Conservation (phyloP, 495 filamentous ascomycete species). For the Daldinia vernicosa region DNA sequence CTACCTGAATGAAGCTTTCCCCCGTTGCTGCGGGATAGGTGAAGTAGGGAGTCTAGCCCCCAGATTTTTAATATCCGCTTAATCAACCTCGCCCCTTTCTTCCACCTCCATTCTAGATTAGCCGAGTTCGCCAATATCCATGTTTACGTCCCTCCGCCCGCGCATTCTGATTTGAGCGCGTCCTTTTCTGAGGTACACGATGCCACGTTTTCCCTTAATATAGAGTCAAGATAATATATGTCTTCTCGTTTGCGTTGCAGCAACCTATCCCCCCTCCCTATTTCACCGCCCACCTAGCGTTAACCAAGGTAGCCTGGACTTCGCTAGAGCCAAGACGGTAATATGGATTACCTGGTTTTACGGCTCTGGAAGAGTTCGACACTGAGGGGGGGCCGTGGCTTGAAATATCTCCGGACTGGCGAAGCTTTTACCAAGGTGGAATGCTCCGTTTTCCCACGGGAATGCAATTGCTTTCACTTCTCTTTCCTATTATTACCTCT, state of each 20-base stretch:
- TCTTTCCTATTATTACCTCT: conserved; percentile 4
- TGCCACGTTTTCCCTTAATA: conserved; percentile 35
- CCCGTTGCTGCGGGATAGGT: conserved; percentile 3
- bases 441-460: conserved; percentile 5
- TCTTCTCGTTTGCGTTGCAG: conserved; percentile 16
- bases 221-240: conserved; percentile 34
- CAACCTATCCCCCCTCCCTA: conserved; percentile 6
- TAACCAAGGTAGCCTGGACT: conserved; percentile 31
- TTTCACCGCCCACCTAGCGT: conserved; percentile 11
- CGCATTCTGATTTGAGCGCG: conserved; percentile 22
- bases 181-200: background rate
- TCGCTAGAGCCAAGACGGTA: conserved; percentile 25
- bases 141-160: conserved; percentile 6
- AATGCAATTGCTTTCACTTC: conserved; percentile 10
- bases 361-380: conserved; percentile 13
- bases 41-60: conserved; percentile 29
- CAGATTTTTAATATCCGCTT: conserved; percentile 42
- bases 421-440: conserved; percentile 10
- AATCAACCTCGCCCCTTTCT: conserved; percentile 36
- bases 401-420: conserved; percentile 14
- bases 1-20: conserved; percentile 19
- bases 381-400: conserved; percentile 24
- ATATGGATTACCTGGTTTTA: conserved; percentile 29
- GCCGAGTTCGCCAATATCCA: conserved; percentile 30
- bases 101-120: conserved; percentile 33